phyloP scores from a whole-genome alignment of 2,329 filamentous ascomycete genomes.

The Tolypocladium paradoxum region DNA sequence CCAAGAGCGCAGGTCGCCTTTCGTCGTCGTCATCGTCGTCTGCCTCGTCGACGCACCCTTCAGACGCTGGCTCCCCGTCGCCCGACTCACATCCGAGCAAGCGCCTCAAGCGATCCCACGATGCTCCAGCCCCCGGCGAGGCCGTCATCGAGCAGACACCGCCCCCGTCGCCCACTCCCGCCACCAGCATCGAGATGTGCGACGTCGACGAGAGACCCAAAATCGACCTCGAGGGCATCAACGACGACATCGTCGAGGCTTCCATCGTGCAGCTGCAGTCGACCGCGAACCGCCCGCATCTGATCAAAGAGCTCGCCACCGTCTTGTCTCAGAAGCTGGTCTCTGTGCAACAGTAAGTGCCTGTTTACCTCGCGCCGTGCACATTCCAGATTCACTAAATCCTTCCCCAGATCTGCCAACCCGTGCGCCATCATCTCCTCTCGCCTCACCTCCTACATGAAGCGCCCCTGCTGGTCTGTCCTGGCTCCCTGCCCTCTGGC shows the following conservation, averaged over 20 bases:
- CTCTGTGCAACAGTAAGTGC: constrained; percentile 81
- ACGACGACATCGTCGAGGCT: constrained; percentile 89
- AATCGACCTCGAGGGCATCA: constrained; percentile 66
- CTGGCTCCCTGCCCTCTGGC: constrained; percentile 75
- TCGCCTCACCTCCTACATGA: constrained; percentile 78
- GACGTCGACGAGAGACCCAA: constrained; percentile 15
- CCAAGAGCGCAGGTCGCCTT: constrained; percentile 25
- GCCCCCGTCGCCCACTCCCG: constrained; percentile 25
- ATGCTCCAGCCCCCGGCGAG: constrained; percentile 43
- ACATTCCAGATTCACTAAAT: constrained; percentile 13
- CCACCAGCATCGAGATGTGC: constrained; percentile 15
- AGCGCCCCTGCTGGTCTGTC: constrained; percentile 72
- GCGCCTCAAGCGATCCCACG: constrained; percentile 71
- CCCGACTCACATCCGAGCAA: constrained; percentile 40
- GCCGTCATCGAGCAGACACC: constrained; percentile 72
- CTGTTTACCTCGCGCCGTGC: constrained; percentile 6
- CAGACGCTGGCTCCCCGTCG: constrained; percentile 17
- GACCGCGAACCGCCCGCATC: constrained; percentile 82
- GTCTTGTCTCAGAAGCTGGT: constrained; percentile 66
- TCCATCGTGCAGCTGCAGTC: constrained; percentile 82
- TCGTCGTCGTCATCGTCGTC: constrained; percentile 17
- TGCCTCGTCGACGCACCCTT: constrained; percentile 10
- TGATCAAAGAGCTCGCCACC: constrained; percentile 85
- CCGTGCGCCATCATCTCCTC: constrained; percentile 93
- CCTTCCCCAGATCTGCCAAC: constrained; percentile 69